Base-by-base conservation (phyloP, 2,329 filamentous ascomycete genomes). In the Venturia nashicola region DNA sequence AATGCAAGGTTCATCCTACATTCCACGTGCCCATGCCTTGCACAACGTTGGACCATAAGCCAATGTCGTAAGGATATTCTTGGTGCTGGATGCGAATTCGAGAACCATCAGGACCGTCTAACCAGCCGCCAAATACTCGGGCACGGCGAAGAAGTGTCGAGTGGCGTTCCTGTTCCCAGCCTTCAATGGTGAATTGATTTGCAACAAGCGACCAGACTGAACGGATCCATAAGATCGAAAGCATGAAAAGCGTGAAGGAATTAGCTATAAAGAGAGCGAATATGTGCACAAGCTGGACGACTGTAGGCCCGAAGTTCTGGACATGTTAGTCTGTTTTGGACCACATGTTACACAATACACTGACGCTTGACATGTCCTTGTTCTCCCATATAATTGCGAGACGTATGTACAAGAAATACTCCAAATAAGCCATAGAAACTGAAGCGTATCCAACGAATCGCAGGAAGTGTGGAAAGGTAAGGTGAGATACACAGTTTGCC, bases 1-100 rank as follows among this genome's bases (percentile, higher is more conserved):
- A 61, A 43, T 23, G 32, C 16, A 66, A 44, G 61, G 14, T n/a
- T 40, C 48, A 20, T 61, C 68, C 34, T 64, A 69, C 69, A 70
- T 90, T 91, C 8, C 71, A 68, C 0, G 83, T 86, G 4, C 89
- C 88, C 87, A 94, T 92, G 18, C 86, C 87, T 71, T 90, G 86
- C 18, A 82, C 80, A 71, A 93, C 80, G 72, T 95, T 95, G 43
- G 77, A 72, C 76, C 84, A 91, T 69, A 94, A 78, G 61, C 88
- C 89, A 55, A 93, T 76, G 70, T 95, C 90, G 74, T 91, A 94
- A 0, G 90, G 90, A 69, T 91, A 94, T 73, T 93, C 88, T 69
- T 92, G 83, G 62, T 80, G 82, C 65, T 82, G 78, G 54, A 89
- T 80, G 12, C 78, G 75, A 2, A 86, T 67, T 64, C 77, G 76